Evolutionary conservation across 129 eudicot species (phyloP).

Genomic region (Ambrosia trifida): DNA sequence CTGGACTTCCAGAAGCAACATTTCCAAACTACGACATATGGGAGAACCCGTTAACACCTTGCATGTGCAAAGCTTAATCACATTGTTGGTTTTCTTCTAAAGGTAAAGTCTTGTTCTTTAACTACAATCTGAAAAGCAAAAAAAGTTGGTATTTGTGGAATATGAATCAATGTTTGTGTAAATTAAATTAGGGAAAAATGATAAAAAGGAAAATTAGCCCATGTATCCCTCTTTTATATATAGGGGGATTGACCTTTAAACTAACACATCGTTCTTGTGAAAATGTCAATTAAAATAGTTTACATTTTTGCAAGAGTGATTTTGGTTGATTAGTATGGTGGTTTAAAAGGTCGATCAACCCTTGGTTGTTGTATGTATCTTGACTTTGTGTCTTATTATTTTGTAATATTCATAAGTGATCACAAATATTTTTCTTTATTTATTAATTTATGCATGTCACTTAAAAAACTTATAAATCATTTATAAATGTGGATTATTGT

Average conservation of each 20-base stretch:
- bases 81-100: background rate
- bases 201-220: conserved; percentile 4
- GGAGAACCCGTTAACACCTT: conserved; percentile 97
- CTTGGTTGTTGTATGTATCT: conserved; percentile 7
- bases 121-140: conserved; percentile 20
- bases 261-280: conserved; percentile 22
- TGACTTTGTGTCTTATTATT: background rate
- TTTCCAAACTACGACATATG: conserved; percentile 96
- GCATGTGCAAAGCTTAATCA: conserved; percentile 91
- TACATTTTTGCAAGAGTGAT: conserved; percentile 23
- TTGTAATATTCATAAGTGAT: conserved; percentile 7
- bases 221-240: background rate
- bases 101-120: conserved; percentile 17
- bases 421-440: background rate
- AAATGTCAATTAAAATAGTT: conserved; percentile 16
- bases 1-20: conserved; percentile 91
- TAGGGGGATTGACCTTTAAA: conserved; percentile 24
- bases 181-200: conserved; percentile 34
- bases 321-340: conserved; percentile 15
- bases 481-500: background rate
- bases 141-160: conserved; percentile 21
- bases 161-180: conserved; percentile 29
- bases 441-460: background rate
- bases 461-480: background rate
- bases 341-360: background rate